Evolutionary conservation across 306 rosid species (phyloP).

Genomic region (Fagus sylvatica): DNA sequence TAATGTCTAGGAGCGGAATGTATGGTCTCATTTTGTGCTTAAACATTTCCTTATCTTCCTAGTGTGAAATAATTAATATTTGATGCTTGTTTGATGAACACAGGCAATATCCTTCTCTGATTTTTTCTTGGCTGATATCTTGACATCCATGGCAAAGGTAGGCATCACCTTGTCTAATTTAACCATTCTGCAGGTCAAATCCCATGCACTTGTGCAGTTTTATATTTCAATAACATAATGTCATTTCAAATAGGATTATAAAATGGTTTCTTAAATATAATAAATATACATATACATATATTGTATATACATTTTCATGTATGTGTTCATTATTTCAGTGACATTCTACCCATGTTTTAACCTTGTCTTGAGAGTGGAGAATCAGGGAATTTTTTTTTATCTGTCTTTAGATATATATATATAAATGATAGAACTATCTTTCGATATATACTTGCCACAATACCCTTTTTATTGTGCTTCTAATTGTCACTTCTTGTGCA

Average conservation of each 20-base stretch:
- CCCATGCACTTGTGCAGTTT: conserved; percentile 14
- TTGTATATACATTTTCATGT: neutral
- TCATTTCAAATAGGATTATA: neutral
- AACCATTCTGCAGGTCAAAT: conserved; percentile 21
- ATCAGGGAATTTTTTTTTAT: conserved; percentile 21
- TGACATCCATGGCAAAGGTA: conserved; percentile 98
- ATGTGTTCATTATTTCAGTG: neutral
- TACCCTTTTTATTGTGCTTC: conserved; percentile 12
- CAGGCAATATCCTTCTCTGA: conserved; percentile 96
- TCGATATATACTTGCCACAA: conserved; percentile 9
- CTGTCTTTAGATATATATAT: neutral
- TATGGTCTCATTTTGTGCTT: neutral
- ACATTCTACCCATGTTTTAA: neutral
- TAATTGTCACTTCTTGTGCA: conserved; percentile 39
- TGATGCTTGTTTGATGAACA: conserved; percentile 34
- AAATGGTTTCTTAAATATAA: neutral
- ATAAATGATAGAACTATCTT: neutral
- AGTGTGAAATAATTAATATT: conserved; percentile 21
- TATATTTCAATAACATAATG: conserved; percentile 1
- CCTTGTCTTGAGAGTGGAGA: neutral
- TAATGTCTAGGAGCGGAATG: neutral
- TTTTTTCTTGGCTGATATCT: conserved; percentile 94
- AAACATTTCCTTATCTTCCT: neutral
- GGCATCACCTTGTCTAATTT: conserved; percentile 26
- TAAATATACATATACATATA: neutral